Base-by-base conservation (phyloP, 1,284 basidiomycete genomes). In the Malassezia furfur region DNA sequence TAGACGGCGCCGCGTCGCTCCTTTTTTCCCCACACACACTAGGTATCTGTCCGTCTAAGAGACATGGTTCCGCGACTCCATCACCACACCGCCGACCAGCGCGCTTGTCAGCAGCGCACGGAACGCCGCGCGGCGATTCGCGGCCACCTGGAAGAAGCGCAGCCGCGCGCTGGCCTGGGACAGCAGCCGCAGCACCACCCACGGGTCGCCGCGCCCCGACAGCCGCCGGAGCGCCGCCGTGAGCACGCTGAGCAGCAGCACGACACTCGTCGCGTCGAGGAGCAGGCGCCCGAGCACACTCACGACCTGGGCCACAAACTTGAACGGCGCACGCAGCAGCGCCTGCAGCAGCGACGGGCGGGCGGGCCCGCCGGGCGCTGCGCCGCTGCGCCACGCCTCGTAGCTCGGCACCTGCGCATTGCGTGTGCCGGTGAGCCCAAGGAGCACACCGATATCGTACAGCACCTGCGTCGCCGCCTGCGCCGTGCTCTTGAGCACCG, bases 131-230 rank as follows among this genome's bases (percentile, higher is more conserved):
- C 50, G 55, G 25, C 55, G 55, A 31, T 52, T 48, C 17, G 50
- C 50, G 15, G 55, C 50, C 3, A 31, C 21, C 40, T 44, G 3
- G 28, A 57, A 44, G 21, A 48, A 52, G 9, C n/a, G 19, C 10
- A 57, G 30, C 0, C 49, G 49, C 31, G 34, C 47, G 35, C 50
- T 34, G 12, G 47, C 36, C 7, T 32, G 55, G 8, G 59, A 41
- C 7, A 62, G 41, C 35, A 65, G 36, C 6, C 62, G 40, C 22
- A 65, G 35, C 34, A 60, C 30, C 17, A 67, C 22, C 36, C 61
- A 57, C 14, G 65, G 65, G 40, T 67, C 65, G 22, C 65, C 64
- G 15, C 57, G 41, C 7, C 65, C 65, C 6, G 62, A 60, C 4
- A 64, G 17, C 21, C 58, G 49, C 17, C 56, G 56, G 14, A 66